Evolutionary conservation across 2,329 filamentous ascomycete genomes (phyloP).

Genomic region (Aschersonia sp.): DNA sequence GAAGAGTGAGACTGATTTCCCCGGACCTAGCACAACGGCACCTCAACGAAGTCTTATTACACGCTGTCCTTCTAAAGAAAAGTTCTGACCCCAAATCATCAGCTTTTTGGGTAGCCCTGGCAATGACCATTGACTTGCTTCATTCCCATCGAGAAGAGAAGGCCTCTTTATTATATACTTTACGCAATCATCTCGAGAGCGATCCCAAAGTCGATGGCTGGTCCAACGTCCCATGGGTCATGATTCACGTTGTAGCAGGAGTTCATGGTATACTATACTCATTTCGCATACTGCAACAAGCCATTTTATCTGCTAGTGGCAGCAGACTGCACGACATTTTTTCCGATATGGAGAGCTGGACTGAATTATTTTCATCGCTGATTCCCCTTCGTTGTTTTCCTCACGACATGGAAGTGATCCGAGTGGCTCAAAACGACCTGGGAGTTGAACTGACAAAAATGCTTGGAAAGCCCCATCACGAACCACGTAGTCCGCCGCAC

Average conservation of each 20-base stretch:
- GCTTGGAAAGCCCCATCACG: not conserved
- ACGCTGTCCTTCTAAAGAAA: not conserved
- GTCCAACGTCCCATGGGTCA: slow-evolving; percentile 31
- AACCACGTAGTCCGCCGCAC: no score
- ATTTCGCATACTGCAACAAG: slow-evolving; percentile 32
- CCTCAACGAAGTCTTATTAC: slow-evolving; percentile 8
- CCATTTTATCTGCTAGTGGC: slow-evolving; percentile 8
- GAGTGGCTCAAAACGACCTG: not conserved
- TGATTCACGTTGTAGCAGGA: slow-evolving; percentile 47
- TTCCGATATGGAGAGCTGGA: slow-evolving; percentile 4
- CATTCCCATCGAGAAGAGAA: slow-evolving; percentile 14
- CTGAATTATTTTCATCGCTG: slow-evolving; percentile 9
- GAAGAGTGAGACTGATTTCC: slow-evolving; percentile 9
- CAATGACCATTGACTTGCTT: slow-evolving; percentile 11
- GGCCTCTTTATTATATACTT: not conserved
- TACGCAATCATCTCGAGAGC: not conserved
- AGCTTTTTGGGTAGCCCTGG: slow-evolving; percentile 10
- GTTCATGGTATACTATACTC: slow-evolving; percentile 48
- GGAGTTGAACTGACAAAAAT: not conserved
- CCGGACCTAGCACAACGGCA: not conserved
- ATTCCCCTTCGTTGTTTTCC: slow-evolving; percentile 11
- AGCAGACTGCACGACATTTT: not conserved
- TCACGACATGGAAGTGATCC: slow-evolving; percentile 2
- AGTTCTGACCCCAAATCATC: slow-evolving; percentile 6
- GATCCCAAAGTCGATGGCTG: not conserved